Evolutionary conservation across 2,329 filamentous ascomycete genomes (phyloP).

Genomic region (Colletotrichum brevisporum): DNA sequence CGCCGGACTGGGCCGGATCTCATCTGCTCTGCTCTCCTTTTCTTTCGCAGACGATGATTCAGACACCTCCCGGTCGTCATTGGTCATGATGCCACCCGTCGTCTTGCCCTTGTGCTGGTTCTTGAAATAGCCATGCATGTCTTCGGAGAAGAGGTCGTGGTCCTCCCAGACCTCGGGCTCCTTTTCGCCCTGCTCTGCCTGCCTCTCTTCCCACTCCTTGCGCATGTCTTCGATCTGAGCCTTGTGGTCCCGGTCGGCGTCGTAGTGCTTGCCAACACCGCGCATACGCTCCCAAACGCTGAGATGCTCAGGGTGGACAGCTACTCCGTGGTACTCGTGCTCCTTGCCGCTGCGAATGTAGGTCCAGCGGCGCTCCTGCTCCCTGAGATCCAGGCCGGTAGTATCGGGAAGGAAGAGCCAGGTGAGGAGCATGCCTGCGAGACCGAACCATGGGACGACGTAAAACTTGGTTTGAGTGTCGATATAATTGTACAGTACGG

Average conservation of each 20-base stretch:
- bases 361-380: conserved; percentile 94
- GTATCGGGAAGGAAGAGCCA: conserved; percentile 94
- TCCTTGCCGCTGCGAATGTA: conserved; percentile 86
- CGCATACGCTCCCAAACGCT: conserved; percentile 88
- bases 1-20: conserved; percentile 27
- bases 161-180: conserved; percentile 63
- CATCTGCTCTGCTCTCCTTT: conserved; percentile 29
- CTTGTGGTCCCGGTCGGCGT: conserved; percentile 86
- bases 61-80: conserved; percentile 6
- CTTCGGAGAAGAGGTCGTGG: conserved; percentile 65
- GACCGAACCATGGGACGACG: conserved; percentile 95
- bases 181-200: conserved; percentile 62
- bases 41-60: conserved; percentile 30
- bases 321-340: conserved; percentile 91
- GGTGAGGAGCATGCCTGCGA: conserved; percentile 87
- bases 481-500: conserved; percentile 96
- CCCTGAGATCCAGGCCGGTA: conserved; percentile 95
- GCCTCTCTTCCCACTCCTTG: conserved; percentile 70
- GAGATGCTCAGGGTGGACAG: conserved; percentile 90
- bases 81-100: conserved; percentile 9
- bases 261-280: conserved; percentile 85
- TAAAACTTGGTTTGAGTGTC: conserved; percentile 87
- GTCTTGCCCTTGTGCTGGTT: conserved; percentile 38
- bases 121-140: conserved; percentile 70
- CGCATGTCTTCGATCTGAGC: conserved; percentile 88